Evolutionary conservation across 371 early-diverging fungal species (phyloP).

Genomic region (Capillidium rhysosporum): DNA sequence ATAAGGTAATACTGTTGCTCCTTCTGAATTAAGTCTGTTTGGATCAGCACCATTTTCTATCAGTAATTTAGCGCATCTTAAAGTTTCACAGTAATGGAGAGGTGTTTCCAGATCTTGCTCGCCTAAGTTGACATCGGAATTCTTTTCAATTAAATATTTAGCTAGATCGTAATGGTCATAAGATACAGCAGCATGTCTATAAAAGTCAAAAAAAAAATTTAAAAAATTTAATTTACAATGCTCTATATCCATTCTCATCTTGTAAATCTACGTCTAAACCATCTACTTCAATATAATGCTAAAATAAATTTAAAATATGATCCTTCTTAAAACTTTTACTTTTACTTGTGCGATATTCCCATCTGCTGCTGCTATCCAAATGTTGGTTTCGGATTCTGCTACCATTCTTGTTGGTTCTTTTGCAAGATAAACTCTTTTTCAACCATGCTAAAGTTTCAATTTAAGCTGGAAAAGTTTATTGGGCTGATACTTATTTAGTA

Average conservation of each 20-base stretch:
- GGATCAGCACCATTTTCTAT: constrained; percentile 54
- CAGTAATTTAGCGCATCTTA: constrained; percentile 43
- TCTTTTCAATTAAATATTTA: constrained; percentile 20
- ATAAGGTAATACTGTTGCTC: constrained; percentile 18
- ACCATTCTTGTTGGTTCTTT: background rate
- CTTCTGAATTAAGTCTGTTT: constrained; percentile 33
- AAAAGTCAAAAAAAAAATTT: background rate
- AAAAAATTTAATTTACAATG: constrained; percentile 24
- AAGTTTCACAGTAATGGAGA: constrained; percentile 57
- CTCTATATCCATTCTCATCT: constrained; percentile 49
- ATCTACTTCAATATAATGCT: background rate
- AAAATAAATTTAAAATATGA: background rate
- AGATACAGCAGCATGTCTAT: constrained; percentile 44
- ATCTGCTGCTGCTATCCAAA: constrained; percentile 19
- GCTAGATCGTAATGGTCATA: constrained; percentile 35
- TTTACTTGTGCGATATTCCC: constrained; percentile 18
- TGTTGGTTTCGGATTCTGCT: constrained; percentile 8
- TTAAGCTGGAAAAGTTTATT: background rate
- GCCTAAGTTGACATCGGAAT: constrained; percentile 39
- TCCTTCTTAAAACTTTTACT: constrained; percentile 1
- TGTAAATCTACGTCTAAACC: constrained; percentile 30
- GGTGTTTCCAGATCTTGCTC: constrained; percentile 77
- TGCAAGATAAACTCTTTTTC: background rate
- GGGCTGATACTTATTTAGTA: no score
- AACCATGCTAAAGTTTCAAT: no score